A percentile compares a stretch with the other conserved stretches of the same genome.
Evolutionary conservation across 2,329 filamentous ascomycete species (phyloP).

Genomic region (Dactylellina drechsleri): DNA sequence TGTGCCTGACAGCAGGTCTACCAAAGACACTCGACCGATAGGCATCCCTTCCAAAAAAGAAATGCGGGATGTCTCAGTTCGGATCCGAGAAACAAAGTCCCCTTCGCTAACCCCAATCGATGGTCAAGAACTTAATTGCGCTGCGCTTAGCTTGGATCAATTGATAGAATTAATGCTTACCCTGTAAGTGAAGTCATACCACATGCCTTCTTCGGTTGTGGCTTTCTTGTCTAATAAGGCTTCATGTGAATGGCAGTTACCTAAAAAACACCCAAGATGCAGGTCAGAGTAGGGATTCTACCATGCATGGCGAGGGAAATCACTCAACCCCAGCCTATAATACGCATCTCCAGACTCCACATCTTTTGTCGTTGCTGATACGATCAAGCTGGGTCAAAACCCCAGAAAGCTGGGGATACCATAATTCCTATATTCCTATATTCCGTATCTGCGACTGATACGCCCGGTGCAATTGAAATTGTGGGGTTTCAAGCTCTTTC

Average conservation of each 20-base stretch:
- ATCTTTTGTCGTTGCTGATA: slow-evolving; percentile 13
- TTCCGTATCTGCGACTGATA: background rate
- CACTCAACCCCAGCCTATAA: slow-evolving; percentile 39
- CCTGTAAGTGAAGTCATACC: slow-evolving; percentile 51
- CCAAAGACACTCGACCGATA: slow-evolving; percentile 32
- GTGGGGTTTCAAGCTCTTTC: background rate
- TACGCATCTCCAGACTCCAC: slow-evolving; percentile 1
- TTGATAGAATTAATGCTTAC: background rate
- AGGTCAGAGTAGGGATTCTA: slow-evolving; percentile 12
- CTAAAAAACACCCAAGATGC: slow-evolving; percentile 29
- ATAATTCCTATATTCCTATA: too few relatives aligned
- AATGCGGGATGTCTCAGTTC: slow-evolving; percentile 30
- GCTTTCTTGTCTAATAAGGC: slow-evolving; percentile 5
- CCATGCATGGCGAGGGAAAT: slow-evolving; percentile 26
- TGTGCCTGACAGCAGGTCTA: background rate
- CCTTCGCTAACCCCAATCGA: slow-evolving; percentile 12
- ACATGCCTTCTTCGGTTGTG: slow-evolving; percentile 46
- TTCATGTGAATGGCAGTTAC: slow-evolving; percentile 51
- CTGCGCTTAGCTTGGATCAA: slow-evolving; percentile 3
- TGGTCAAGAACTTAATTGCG: slow-evolving; percentile 4
- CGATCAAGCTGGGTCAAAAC: slow-evolving; percentile 21
- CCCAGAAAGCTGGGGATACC: slow-evolving; percentile 2
- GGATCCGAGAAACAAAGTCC: slow-evolving; percentile 14
- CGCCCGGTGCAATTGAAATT: background rate
- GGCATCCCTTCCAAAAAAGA: slow-evolving; percentile 11